A percentile compares a stretch with the other conserved stretches of the same genome.
Evolutionary conservation across 2,329 filamentous ascomycete species (phyloP).

Genomic region (Colletotrichum euphorbiae): DNA sequence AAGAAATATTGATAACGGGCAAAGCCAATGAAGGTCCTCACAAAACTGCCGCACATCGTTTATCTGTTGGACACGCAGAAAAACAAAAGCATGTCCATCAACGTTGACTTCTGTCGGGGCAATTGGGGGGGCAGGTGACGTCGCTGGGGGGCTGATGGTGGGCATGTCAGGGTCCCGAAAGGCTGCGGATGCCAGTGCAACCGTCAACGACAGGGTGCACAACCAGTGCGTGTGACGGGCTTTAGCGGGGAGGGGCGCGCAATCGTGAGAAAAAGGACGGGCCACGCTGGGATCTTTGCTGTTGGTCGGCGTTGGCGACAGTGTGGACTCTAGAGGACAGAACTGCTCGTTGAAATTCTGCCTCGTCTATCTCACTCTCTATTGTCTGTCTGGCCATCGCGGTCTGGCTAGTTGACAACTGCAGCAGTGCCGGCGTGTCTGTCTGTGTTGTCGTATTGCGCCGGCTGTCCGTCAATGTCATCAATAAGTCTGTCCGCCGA

Average conservation of each 20-base stretch:
- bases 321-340: no score
- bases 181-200: slow-evolving; percentile 32
- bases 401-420: not conserved
- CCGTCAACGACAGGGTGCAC: slow-evolving; percentile 24
- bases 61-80: not conserved
- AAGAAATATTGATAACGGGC: not conserved
- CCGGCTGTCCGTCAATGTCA: not conserved
- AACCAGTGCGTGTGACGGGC: slow-evolving; percentile 28
- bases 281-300: slow-evolving; percentile 22
- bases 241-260: slow-evolving; percentile 24
- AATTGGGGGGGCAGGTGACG: slow-evolving; percentile 26
- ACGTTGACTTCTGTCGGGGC: slow-evolving; percentile 19
- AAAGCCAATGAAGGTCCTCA: not conserved
- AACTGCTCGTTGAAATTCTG: not conserved
- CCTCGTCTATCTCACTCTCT: slow-evolving; percentile 5
- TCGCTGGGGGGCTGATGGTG: slow-evolving; percentile 31
- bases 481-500: not conserved
- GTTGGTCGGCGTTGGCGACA: slow-evolving; percentile 11
- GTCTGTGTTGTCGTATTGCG: slow-evolving; percentile 6
- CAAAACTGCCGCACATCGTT: slow-evolving; percentile 1
- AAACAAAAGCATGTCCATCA: slow-evolving; percentile 19
- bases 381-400: slow-evolving; percentile 3
- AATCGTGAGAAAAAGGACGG: slow-evolving; percentile 13
- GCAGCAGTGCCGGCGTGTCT: not conserved
- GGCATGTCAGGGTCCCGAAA: slow-evolving; percentile 27